Evolutionary conservation across 2,329 filamentous ascomycete species (phyloP), one percentile per base, ranked within the genome.

Genomic region (Botryotinia narcissicola): DNA sequence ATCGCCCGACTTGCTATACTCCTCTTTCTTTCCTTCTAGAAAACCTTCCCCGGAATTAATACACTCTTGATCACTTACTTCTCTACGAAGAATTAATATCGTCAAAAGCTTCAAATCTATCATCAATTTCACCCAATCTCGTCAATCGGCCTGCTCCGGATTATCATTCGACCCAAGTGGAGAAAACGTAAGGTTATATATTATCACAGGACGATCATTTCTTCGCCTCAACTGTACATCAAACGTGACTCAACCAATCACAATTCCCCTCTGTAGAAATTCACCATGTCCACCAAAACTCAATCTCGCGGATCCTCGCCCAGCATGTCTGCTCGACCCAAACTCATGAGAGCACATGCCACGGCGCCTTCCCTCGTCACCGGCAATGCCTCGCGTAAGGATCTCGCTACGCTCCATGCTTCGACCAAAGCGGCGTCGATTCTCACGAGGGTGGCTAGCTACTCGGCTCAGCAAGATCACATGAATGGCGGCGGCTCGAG

Each of bases 291-390:
- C 77, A 81, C 69, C 76, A 83, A 78, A 82, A 84, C 66, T 72
- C 81, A 40, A 80, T 81, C 78, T 78, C 78, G 75, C 74, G 76
- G 70, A 78, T 82, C 84, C 1, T 83, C 84, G 22, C 82, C 83
- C 32, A 83, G 84, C 60, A 80, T 82, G 46, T 78, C 79, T 68
- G 79, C 80, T 73, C 83, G 86, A 76, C 88, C 88, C 51, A 84
- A 85, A 69, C 83, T 90, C 60, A 82, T 89, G 61, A 84, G 88
- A 74, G 86, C 88, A 42, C 84, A 84, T 71, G 86, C 85, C 46
- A 90, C 88, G 18, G 87, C 87, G 75, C 87, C 88, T 6, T 88
- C 87, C 42, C 85, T 90, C 76, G 89, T 87, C 20, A 84, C 86
- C 7, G 87, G 87, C 46, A 88, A 86, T 76, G 85, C 85, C 48